phyloP scores from a whole-genome alignment of 768 basidiomycete genomes.

The Lentinus brumalis region DNA sequence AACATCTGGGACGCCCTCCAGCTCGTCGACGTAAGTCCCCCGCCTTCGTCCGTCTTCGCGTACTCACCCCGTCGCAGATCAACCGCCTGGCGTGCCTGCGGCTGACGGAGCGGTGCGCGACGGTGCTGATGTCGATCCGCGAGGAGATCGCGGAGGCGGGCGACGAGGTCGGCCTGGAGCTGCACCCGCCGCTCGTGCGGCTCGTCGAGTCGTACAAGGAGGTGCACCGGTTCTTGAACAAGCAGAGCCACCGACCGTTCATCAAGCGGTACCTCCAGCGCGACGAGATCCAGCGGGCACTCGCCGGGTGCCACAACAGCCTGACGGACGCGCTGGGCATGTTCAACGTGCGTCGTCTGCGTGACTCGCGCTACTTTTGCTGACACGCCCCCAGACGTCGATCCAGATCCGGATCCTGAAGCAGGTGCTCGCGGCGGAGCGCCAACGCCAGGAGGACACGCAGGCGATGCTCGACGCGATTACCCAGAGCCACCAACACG shows the following conservation, averaged over 20 bases:
- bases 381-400: slow-evolving; percentile 35
- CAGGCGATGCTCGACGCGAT: slow-evolving; percentile 38
- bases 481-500: slow-evolving; percentile 8
- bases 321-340: slow-evolving; percentile 58
- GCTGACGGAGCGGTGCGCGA: slow-evolving; percentile 73
- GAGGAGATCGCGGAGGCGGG: slow-evolving; percentile 66
- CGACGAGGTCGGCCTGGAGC: slow-evolving; percentile 46
- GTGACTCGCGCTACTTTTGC: too few relatives aligned
- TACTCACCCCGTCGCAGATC: slow-evolving; percentile 41
- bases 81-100: slow-evolving; percentile 70
- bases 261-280: too few relatives aligned
- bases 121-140: slow-evolving; percentile 62
- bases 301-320: slow-evolving; percentile 46
- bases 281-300: too few relatives aligned
- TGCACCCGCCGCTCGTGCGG: slow-evolving; percentile 51
- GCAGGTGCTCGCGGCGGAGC: slow-evolving; percentile 46
- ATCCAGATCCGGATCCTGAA: slow-evolving; percentile 52
- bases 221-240: too few relatives aligned
- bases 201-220: slow-evolving; percentile 51
- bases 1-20: slow-evolving; percentile 65
- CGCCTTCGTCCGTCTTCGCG: too few relatives aligned
- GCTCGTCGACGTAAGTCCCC: too few relatives aligned
- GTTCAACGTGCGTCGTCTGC: slow-evolving; percentile 46
- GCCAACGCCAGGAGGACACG: slow-evolving; percentile 37
- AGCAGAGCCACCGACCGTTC: too few relatives aligned